phyloP scores from a whole-genome alignment of 805 yeast genomes.

The Diddensiella transvaalensis region DNA sequence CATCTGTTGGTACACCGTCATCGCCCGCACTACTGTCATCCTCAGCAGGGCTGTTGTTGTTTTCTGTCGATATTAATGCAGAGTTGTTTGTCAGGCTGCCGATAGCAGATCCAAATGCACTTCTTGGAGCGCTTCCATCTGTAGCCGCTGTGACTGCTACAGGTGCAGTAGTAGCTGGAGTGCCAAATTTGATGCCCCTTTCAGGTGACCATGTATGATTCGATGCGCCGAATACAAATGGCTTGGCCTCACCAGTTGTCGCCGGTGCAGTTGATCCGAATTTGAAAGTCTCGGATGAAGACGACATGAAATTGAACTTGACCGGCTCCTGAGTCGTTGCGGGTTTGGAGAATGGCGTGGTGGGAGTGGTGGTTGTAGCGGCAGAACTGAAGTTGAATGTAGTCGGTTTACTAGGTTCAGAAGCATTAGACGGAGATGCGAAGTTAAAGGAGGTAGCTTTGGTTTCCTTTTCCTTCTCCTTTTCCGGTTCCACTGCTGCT shows the following conservation, averaged over 20 bases:
- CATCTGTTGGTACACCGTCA: conserved; percentile 40
- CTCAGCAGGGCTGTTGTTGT: conserved; percentile 10
- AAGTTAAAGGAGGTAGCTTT: too few species aligned
- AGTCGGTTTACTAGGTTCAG: too few species aligned
- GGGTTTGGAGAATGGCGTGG: too few species aligned
- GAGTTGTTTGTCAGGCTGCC: not conserved
- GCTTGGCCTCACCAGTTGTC: not conserved
- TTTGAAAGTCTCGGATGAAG: too few species aligned
- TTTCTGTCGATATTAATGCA: not conserved
- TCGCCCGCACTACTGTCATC: conserved; percentile 27
- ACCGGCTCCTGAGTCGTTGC: not conserved
- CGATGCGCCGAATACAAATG: conserved; percentile 28
- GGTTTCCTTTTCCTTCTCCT: too few species aligned
- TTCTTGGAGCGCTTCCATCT: not conserved
- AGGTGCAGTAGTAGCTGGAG: conserved; percentile 19
- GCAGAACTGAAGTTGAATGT: too few species aligned
- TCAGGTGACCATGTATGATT: conserved; percentile 33
- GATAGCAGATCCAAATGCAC: not conserved
- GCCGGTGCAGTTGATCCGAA: not conserved
- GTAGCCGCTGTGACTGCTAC: not conserved
- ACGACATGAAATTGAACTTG: not conserved
- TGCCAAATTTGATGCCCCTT: conserved; percentile 32
- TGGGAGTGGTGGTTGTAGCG: too few species aligned
- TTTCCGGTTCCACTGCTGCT: too few species aligned
- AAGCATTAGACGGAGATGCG: too few species aligned